Evolutionary conservation across 371 early-diverging fungal species (phyloP), one percentile per base, ranked within the genome.

Genomic region (Rhizopus stolonifer): DNA sequence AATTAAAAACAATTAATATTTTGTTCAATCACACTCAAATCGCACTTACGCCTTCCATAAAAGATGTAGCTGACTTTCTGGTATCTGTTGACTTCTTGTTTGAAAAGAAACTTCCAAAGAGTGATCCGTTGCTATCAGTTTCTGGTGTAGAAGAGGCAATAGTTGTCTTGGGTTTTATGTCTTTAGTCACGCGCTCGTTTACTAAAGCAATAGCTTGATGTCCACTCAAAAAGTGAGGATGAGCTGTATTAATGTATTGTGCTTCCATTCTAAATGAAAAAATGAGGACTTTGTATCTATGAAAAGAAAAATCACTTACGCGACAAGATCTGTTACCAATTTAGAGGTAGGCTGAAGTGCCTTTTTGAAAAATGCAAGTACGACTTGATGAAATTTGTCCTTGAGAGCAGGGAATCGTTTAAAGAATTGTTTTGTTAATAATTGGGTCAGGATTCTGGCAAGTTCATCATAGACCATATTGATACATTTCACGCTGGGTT

Each of bases 151-250:
- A 50, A 36, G 54, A 50, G 15, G 42, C 21, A 42, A 21, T 9
- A 19, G 51, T 7, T 52, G 23, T 21, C 49, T 25, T 49, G 32
- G 38, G 26, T 43, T 33, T 23, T 48, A 49, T 22, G 11, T 49
- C 40, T 45, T 69, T 77, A 81, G 68, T 42, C 79, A 93, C 62
- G 23, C 90, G 84, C 19, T 97, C 98, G 50, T 86, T 87, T 53
- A 97, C 93, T 33, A 92, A 83, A 14, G 94, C 89, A 84, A 94
- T 89, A 4, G 97, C 98, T 66, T 87, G 89, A 79, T 98, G 95
- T 34, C 96, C 99, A 58, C 82, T 89, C 58, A 98, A 76, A 70
- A 99, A 98, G 72, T 99, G 98, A 4, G 99, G 99, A 70, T 99
- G 99, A 4, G 86, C 97, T 10, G 99, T 98, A 78, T 98, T 98